Base-by-base conservation (phyloP, 306 rosid species). In the Ormosia emarginata region DNA sequence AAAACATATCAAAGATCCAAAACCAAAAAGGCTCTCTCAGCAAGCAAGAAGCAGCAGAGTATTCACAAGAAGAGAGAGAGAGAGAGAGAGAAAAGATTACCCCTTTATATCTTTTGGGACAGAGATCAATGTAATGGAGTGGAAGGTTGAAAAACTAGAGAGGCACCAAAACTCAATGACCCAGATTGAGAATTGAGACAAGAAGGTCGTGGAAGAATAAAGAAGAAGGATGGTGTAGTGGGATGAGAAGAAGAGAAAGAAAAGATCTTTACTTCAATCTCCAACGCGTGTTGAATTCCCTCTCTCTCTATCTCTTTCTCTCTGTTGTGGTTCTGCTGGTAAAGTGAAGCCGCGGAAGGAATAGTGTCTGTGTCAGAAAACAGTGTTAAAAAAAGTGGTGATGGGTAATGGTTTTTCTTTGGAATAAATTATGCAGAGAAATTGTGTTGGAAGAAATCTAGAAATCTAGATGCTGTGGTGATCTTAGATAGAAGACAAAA, bases 271-370 rank as follows among this genome's bases (percentile, higher is more conserved):
- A 67, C 5, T 40, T 50, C 29, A 46, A 73, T 56, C 81, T 77
- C 77, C 83, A 53, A 71, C 91, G 89, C 88, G 88, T 81, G 59
- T 77, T 64, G 61, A 24, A 24, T 24, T 24, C 15, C 43, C 39
- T 59, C 34, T 29, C 39, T 29, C 15, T 24, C 56, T 44, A 5
- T 70, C 13, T 3, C 57, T 82, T 32, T 46, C 24, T 24, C 24
- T 24, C 0, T 24, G 0, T 24, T 24, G 24, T 24, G 24, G 47
- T 74, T 83, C 41, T 56, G 73, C 40, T 70, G 81, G 44, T 15
- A 74, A 85, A 85, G 85, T 33, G 78, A 80, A 84, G 86, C 86
- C 71, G 72, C 68, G 63, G 87, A 87, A 82, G 89, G 84, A 85
- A 64, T 68, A 57, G 58, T 58, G 97, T 88, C 92, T 9, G 29